Conservation (phyloP, 2,329 filamentous ascomycete genomes). For the Exophiala sp. region DNA sequence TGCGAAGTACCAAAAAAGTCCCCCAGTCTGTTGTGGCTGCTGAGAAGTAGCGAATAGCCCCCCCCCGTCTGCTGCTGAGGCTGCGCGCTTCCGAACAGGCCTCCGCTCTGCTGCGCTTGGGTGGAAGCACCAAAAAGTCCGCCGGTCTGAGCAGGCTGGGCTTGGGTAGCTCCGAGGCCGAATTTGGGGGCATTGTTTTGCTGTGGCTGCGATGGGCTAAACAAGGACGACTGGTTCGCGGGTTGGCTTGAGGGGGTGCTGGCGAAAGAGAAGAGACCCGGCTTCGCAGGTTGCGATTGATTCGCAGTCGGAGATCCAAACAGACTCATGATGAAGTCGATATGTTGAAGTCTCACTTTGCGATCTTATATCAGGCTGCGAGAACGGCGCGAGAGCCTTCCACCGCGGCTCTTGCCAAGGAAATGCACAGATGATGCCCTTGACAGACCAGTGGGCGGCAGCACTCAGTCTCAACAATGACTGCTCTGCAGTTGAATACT, state of each 20-base stretch:
- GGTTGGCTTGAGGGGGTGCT: constrained; percentile 12
- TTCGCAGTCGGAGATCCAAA: constrained; percentile 11
- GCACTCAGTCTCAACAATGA: not conserved
- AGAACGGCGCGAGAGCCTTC: not conserved
- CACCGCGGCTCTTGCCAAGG: not conserved
- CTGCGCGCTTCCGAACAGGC: constrained; percentile 34
- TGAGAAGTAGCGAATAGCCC: constrained; percentile 28
- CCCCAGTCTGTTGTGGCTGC: constrained; percentile 30
- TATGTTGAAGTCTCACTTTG: not conserved
- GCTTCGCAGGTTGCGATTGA: constrained; percentile 14
- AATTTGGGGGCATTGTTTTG: constrained; percentile 16
- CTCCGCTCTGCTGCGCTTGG: constrained; percentile 23
- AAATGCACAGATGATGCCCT: not conserved
- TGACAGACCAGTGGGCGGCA: not conserved
- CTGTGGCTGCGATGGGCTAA: constrained; percentile 17
- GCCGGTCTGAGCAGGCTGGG: constrained; percentile 29
- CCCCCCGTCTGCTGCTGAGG: constrained; percentile 26
- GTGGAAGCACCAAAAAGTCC: constrained; percentile 30
- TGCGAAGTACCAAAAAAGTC: constrained; percentile 30
- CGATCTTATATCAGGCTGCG: no score
- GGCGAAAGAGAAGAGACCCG: constrained; percentile 14
- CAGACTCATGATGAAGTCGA: constrained; percentile 1
- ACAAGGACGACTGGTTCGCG: constrained; percentile 12
- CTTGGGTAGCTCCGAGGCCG: constrained; percentile 17
- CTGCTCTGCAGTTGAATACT: not conserved